Evolutionary conservation across 352 stramenopile genomes (phyloP), one percentile per base, ranked within the genome.

Genomic region (Aphanomyces astaci): DNA sequence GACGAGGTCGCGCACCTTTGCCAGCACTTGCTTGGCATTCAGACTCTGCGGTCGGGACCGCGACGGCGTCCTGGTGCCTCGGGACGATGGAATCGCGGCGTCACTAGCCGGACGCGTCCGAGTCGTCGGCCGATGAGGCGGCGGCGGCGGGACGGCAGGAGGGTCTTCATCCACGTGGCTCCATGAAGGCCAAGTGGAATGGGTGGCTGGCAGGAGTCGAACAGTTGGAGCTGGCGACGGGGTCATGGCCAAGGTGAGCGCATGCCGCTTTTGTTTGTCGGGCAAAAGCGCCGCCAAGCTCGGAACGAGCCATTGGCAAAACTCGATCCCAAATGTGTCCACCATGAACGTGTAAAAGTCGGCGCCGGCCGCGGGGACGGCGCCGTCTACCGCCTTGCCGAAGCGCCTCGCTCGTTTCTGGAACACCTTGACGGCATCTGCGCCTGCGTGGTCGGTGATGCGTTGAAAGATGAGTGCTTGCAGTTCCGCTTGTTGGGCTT

Each of bases 231-330:
- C 36, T 43, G 36, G 7, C 7, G 15, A 43, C 36, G 7, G 45
- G 9, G 45, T 53, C 51, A 59, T 36, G 27, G 51, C 62, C 15
- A 28, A 32, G 15, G n/a, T 28, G 30, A 68, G 51, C 22, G 62
- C 62, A 4, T 30, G 62, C 13, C 39, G 49, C 51, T 68, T 68
- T 22, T 24, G 22, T 28, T 24, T 19, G 32, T 68, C 62, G 3
- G 62, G 22, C 2, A 68, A 27, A 10, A 68, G 62, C 22, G 49
- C 24, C 17, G 62, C 62, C 28, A 68, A 52, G 39, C 62, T 68
- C 24, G 62, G 62, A 1, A 68, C 62, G 0, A 68, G 62, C 62
- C 62, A 68, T 11, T 51, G 39, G 51, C 62, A 68, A 49, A 68
- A 68, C 13, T 59, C 62, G 24, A n/a, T 30, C 4, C 62, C 62